These are phyloP conservation scores for Aspergillus bridgeri DNA, from an alignment of 495 filamentous ascomycete genomes.

Conservation along the genomic window DNA sequence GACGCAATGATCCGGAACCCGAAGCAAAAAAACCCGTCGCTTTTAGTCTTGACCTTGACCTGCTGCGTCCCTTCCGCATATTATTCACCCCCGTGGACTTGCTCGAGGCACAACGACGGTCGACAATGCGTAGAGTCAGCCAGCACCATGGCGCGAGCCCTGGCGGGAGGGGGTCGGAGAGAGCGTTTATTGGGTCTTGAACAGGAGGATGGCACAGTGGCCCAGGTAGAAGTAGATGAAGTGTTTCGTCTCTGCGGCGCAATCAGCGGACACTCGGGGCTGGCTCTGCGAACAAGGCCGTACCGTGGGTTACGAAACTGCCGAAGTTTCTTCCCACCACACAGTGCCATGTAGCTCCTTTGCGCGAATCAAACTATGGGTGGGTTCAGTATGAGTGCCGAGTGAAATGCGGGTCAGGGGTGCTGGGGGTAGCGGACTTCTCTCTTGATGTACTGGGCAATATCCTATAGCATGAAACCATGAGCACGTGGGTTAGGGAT, in stretches of 20 bases:
- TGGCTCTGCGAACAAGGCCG: conserved; percentile 10
- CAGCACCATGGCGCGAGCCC: neutral
- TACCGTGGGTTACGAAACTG: conserved; percentile 98
- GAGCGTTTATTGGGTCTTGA: conserved; percentile 85
- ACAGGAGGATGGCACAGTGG: conserved; percentile 95
- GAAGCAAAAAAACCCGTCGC: neutral
- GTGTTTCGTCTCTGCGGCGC: conserved; percentile 83
- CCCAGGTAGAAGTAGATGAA: conserved; percentile 99
- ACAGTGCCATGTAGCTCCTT: conserved; percentile 96
- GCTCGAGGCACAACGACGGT: neutral
- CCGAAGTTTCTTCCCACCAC: conserved; percentile 98
- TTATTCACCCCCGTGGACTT: neutral
- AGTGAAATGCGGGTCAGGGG: conserved; percentile 8
- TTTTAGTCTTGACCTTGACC: neutral
- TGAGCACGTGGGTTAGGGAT: conserved; percentile 19
- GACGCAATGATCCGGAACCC: neutral
- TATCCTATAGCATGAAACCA: conserved; percentile 57
- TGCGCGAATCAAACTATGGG: conserved; percentile 77
- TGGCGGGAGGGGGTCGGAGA: neutral
- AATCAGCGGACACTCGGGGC: conserved; percentile 9
- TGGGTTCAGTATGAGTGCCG: conserved; percentile 22
- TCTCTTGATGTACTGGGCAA: conserved; percentile 96
- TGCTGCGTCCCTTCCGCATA: neutral
- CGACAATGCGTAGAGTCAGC: conserved; percentile 4
- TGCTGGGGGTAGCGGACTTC: conserved; percentile 56